Evolutionary conservation across 148 eudicot genomes (phyloP).

Genomic region (Vaccinium macrocarpon): DNA sequence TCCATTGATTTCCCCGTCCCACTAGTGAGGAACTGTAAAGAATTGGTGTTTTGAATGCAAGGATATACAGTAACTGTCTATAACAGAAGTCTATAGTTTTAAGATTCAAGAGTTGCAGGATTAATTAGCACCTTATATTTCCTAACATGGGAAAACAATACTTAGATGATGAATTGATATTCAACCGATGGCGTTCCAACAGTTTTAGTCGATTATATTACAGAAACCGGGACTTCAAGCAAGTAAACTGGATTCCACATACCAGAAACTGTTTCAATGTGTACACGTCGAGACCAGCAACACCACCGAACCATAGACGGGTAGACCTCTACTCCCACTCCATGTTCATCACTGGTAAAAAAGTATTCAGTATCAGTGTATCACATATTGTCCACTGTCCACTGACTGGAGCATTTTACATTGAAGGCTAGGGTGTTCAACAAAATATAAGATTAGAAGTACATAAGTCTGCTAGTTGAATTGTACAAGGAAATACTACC

Average conservation of each 20-base stretch:
- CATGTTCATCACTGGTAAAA: slow-evolving; percentile 10
- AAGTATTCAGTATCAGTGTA: background rate
- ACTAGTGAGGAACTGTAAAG: background rate
- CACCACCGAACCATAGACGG: background rate
- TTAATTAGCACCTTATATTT: background rate
- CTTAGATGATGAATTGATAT: background rate
- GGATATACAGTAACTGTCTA: background rate
- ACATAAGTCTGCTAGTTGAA: background rate
- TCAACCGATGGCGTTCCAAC: background rate
- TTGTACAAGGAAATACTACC: background rate
- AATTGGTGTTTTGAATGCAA: background rate
- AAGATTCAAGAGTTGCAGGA: background rate
- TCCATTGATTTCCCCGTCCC: background rate
- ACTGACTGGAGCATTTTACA: background rate
- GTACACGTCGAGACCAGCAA: background rate
- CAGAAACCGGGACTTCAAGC: background rate
- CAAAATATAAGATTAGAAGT: background rate
- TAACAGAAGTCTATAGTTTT: background rate
- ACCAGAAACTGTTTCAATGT: background rate
- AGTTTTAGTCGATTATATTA: background rate
- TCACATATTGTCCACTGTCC: background rate
- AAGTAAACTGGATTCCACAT: background rate
- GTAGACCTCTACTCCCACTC: background rate
- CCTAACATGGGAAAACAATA: background rate
- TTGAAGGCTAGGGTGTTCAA: background rate